Evolutionary conservation across 176 grass and related monocot species (phyloP).

Genomic region (Tuctoria greenei): DNA sequence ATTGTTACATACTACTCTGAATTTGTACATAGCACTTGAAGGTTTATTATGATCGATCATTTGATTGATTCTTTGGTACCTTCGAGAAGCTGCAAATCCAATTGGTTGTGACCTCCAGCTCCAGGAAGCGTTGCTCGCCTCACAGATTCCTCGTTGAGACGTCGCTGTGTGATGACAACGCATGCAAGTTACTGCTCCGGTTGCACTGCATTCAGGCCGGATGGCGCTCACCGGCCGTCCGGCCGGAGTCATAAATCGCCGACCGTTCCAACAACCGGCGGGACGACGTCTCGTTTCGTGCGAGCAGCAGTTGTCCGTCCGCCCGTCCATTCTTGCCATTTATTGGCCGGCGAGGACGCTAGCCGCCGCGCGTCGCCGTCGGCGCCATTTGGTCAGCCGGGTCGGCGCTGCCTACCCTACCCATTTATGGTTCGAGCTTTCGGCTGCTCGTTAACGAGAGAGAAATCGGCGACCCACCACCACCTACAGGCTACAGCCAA

Average conservation of each 20-base stretch:
- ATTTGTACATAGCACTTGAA: slow-evolving; percentile 41
- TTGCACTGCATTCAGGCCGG: background rate
- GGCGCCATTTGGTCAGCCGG: background rate
- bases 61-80: slow-evolving; percentile 22
- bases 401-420: background rate
- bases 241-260: background rate
- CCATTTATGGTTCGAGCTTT: background rate
- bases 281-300: background rate
- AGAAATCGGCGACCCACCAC: background rate
- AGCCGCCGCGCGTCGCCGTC: slow-evolving; percentile 8
- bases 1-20: slow-evolving; percentile 18
- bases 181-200: background rate
- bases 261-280: background rate
- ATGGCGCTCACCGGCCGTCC: background rate
- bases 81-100: background rate
- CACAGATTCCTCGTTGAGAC: background rate
- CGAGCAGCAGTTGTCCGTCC: background rate
- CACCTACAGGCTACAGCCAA: background rate
- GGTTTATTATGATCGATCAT: background rate
- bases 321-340: background rate
- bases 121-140: background rate
- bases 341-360: background rate
- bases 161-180: background rate
- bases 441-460: background rate
- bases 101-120: background rate